Base-by-base conservation (phyloP, 768 basidiomycete species). In the Rubroboletus pulcherrimus region DNA sequence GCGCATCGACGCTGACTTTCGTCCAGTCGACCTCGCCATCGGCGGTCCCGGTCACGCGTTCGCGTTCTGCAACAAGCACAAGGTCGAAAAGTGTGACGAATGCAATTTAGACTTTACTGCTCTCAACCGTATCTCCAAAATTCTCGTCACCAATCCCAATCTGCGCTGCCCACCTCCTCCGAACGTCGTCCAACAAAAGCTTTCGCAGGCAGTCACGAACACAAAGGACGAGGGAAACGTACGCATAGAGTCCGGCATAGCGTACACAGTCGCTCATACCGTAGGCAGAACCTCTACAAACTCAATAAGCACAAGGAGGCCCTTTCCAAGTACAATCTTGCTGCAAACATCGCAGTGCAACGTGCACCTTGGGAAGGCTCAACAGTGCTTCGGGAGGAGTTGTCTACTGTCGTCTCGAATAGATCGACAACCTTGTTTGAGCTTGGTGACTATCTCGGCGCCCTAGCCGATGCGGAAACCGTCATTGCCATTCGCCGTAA, bases 151-250 rank as follows among this genome's bases (percentile, higher is more conserved):
- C 61, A 86, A 93, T 66, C 86, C 89, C 30, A 81, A 78, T 58
- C 74, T 91, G 17, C 80, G 83, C 47, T 90, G 89, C 64, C 93
- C 81, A 9, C 94, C 93, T 2, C 93, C 93, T 5, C 81, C 85
- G 30, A 87, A 84, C 58, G 78, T 93, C 46, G 75, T 89, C 48
- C 85, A 86, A 8, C 85, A 86, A 64, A 87, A 89, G 59, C 74
- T 96, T 19, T 81, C 89, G 0, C 82, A 86, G 60, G 80, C 84
- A 21, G 82, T 98, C 53, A 86, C 82, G 14, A 75, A 79, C 45
- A 86, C 87, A 5, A 98, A 98, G 68, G 96, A 98, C 46, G 91
- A 96, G 59, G 97, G 97, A 56, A 99, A 99, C 71, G 93, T 93
- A 66, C 66, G 91, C 77, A 33, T 35, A 57, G 21, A n/a, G 15